These are phyloP conservation scores for Eimeria maxima DNA, from an alignment of 169 alveolate species.

Conservation along the genomic window DNA sequence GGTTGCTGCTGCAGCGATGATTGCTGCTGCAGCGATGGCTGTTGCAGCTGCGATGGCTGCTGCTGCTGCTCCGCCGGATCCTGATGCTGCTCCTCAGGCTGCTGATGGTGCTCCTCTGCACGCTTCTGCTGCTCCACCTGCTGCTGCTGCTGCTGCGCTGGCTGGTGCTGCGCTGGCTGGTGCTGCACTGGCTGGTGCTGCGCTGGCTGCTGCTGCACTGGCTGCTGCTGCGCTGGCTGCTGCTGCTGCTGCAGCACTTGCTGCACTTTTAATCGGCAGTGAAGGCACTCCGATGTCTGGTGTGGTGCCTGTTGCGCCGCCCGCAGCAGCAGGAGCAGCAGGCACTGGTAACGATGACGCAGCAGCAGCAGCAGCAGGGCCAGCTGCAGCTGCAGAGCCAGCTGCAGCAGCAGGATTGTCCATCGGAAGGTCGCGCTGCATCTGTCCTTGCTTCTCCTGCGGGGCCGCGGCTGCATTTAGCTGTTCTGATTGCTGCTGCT, in stretches of 20 bases:
- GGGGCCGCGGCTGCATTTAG: background rate
- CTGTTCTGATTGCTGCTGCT: conserved; percentile 45
- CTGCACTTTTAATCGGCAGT: background rate
- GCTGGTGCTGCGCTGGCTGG: conserved; percentile 44
- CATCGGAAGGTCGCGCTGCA: background rate
- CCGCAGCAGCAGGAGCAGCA: background rate
- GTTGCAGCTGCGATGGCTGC: background rate
- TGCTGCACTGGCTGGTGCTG: conserved; percentile 56
- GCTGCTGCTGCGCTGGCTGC: conserved; percentile 54
- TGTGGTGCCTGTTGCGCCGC: background rate
- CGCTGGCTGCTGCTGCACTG: conserved; percentile 8
- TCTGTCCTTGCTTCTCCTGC: conserved; percentile 11
- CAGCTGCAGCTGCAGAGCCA: background rate
- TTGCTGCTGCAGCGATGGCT: background rate
- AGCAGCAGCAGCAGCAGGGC: conserved; percentile 13
- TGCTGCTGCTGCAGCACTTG: conserved; percentile 15
- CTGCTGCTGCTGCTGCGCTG: background rate
- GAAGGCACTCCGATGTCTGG: background rate
- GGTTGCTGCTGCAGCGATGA: background rate
- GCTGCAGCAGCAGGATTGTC: background rate
- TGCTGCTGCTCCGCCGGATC: background rate
- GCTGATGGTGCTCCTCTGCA: background rate
- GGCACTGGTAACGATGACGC: background rate
- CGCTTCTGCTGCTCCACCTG: background rate
- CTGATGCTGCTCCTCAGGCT: background rate